Conservation (phyloP, 768 basidiomycete genomes). For the Russula foetens region DNA sequence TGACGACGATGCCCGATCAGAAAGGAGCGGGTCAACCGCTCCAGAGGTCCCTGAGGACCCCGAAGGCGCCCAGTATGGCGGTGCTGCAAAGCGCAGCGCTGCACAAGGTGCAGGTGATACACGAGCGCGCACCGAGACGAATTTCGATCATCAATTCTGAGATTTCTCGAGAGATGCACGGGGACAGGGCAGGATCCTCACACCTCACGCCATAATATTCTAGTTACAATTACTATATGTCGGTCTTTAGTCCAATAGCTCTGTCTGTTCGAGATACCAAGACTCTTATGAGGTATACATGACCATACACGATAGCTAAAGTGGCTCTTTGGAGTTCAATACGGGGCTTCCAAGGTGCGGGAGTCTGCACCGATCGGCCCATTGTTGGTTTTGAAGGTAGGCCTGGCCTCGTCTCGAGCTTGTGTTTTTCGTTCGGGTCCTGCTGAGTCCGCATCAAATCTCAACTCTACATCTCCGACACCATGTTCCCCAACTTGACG, state of each 20-base stretch:
- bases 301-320: too few species aligned
- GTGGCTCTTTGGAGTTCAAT: too few species aligned
- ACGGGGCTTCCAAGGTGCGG: too few species aligned
- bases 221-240: not conserved
- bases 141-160: conserved; percentile 56
- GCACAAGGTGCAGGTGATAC: conserved; percentile 84
- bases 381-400: too few species aligned
- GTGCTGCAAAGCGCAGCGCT: conserved; percentile 65
- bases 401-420: too few species aligned
- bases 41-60: conserved; percentile 63
- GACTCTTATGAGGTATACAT: too few species aligned
- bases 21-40: conserved; percentile 29
- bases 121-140: conserved; percentile 96
- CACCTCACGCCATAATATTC: not conserved
- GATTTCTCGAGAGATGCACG: not conserved
- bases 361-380: too few species aligned
- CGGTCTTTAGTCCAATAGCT: not conserved
- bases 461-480: too few species aligned
- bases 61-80: conserved; percentile 57
- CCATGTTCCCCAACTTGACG: too few species aligned
- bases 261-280: not conserved
- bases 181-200: not conserved
- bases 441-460: too few species aligned
- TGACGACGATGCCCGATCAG: conserved; percentile 30
- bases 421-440: too few species aligned